Evolutionary conservation across 805 yeast species (phyloP).

Genomic region (Kluyveromyces lactis): DNA sequence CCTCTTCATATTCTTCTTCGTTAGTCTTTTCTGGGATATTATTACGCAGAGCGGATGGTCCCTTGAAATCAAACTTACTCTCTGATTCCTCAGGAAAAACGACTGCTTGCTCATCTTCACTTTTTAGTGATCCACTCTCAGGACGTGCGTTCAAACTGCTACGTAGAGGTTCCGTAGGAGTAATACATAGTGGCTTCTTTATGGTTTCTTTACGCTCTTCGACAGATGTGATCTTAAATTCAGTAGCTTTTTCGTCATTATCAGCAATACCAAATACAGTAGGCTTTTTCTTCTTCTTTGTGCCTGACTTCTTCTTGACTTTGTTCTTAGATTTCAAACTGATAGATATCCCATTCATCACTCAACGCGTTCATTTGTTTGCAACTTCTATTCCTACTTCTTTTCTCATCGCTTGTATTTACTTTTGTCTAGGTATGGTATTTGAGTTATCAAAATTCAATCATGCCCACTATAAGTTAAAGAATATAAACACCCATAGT

Average conservation of each 20-base stretch:
- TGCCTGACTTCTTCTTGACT: slow-evolving; percentile 6
- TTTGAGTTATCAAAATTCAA: no score
- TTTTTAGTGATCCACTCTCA: no score
- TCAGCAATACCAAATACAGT: slow-evolving; percentile 12
- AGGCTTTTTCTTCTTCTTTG: slow-evolving; percentile 13
- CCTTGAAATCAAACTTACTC: not conserved
- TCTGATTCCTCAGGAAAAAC: no score
- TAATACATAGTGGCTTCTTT: slow-evolving; percentile 11
- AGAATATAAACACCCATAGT: no score
- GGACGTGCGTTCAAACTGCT: not conserved
- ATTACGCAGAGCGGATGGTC: not conserved
- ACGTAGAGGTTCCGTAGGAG: slow-evolving; percentile 9
- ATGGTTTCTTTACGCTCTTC: slow-evolving; percentile 8
- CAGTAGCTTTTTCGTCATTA: slow-evolving; percentile 2
- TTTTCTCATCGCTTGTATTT: no score
- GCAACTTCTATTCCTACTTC: no score
- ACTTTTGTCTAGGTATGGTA: no score
- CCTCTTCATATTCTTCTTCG: slow-evolving; percentile 48
- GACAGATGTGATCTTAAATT: slow-evolving; percentile 17
- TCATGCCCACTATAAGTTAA: no score
- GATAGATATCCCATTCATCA: slow-evolving; percentile 15
- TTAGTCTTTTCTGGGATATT: slow-evolving; percentile 36
- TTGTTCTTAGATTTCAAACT: slow-evolving; percentile 15
- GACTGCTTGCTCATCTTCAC: no score
- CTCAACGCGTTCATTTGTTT: not conserved